A percentile compares a stretch with the other conserved stretches of the same genome.
Conservation (phyloP, 345 rosid species). For the Euphorbia peplus region DNA sequence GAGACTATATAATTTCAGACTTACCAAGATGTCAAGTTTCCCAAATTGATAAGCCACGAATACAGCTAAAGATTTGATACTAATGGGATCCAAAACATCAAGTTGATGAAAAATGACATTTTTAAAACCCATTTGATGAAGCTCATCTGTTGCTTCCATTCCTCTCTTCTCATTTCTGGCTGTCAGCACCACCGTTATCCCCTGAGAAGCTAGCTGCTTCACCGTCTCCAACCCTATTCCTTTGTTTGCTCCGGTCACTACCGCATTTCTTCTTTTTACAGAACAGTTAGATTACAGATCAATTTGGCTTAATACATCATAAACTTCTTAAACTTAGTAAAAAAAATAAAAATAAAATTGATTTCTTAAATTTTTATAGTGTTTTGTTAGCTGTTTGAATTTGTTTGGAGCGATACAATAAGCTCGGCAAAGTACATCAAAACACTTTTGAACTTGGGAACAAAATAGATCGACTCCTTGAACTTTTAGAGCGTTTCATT, state of each 20-base stretch:
- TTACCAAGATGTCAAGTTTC: slow-evolving; percentile 46
- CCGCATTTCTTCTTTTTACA: slow-evolving; percentile 29
- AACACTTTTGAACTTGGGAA: too few relatives aligned
- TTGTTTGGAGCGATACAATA: too few relatives aligned
- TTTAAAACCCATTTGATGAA: slow-evolving; percentile 34
- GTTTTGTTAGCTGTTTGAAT: too few relatives aligned
- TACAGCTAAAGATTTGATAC: slow-evolving; percentile 26
- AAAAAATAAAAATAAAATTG: too few relatives aligned
- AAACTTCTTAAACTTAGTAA: too few relatives aligned
- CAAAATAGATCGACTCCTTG: too few relatives aligned
- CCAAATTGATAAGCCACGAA: slow-evolving; percentile 37
- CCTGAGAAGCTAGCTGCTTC: slow-evolving; percentile 40
- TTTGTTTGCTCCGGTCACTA: slow-evolving; percentile 53
- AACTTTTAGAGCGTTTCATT: too few relatives aligned
- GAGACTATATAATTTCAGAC: too few relatives aligned
- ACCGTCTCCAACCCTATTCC: slow-evolving; percentile 50
- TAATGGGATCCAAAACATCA: slow-evolving; percentile 43
- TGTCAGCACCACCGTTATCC: slow-evolving; percentile 42
- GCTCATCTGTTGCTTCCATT: slow-evolving; percentile 29
- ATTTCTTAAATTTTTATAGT: too few relatives aligned
- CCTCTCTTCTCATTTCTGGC: slow-evolving; percentile 47
- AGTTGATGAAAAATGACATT: slow-evolving; percentile 50
- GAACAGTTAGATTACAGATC: too few relatives aligned
- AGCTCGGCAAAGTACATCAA: too few relatives aligned
- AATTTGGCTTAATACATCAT: too few relatives aligned